These are phyloP conservation scores for Brachypodium distachyon DNA, from an alignment of 202 grass and related monocot genomes.

Conservation along the genomic window DNA sequence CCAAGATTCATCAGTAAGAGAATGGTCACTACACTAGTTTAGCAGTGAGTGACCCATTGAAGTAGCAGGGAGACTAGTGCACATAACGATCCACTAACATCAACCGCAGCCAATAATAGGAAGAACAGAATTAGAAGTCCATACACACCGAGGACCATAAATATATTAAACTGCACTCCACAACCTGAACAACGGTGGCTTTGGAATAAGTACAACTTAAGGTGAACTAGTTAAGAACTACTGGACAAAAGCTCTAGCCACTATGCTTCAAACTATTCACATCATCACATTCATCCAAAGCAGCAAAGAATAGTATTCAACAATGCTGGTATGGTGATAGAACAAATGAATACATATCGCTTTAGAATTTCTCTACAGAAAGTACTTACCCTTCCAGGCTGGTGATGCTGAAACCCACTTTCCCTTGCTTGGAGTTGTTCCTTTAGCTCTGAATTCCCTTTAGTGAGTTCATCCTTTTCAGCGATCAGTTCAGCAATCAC, in stretches of 20 bases:
- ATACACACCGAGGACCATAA: neutral
- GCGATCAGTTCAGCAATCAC: neutral
- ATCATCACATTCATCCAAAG: neutral
- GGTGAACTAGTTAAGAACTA: neutral
- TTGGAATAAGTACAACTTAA: neutral
- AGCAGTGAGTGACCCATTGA: neutral
- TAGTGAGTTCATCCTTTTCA: neutral
- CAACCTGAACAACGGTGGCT: neutral
- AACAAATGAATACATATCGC: neutral
- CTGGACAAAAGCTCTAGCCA: neutral
- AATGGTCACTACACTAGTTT: neutral
- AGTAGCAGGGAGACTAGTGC: neutral
- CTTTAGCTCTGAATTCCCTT: neutral
- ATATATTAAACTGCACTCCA: neutral
- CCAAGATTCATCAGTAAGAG: neutral
- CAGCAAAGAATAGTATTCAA: neutral
- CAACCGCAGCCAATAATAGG: neutral
- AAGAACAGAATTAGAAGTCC: neutral
- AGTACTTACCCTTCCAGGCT: neutral
- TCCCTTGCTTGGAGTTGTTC: neutral
- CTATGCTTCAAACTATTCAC: neutral
- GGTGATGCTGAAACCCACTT: neutral
- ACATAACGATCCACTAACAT: neutral
- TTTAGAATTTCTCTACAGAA: neutral
- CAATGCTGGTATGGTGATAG: neutral